Percentiles rank a stretch among this genome's conserved stretches.
phyloP scores from a whole-genome alignment of 805 yeast genomes.

The Metschnikowia dekortorum region DNA sequence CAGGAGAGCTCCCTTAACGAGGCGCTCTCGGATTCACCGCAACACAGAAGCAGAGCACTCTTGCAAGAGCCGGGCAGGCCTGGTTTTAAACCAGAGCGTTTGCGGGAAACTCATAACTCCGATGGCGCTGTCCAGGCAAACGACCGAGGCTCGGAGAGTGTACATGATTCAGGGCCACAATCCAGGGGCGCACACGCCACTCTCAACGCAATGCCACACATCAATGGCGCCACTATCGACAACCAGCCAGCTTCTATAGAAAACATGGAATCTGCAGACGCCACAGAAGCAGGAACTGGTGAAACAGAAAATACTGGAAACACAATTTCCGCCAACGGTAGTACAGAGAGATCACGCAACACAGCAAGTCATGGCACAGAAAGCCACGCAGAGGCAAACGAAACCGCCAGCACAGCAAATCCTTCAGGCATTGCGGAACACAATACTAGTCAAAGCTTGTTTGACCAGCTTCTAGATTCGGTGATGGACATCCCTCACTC shows the following conservation, averaged over 20 bases:
- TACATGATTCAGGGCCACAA: background rate
- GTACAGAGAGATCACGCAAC: background rate
- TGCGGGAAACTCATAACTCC: background rate
- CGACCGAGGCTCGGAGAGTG: background rate
- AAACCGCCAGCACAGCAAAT: background rate
- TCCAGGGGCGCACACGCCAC: background rate
- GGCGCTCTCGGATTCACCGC: background rate
- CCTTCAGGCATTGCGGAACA: background rate
- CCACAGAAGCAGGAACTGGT: background rate
- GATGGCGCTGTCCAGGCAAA: background rate
- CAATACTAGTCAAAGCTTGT: constrained; percentile 3
- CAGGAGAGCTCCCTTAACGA: background rate
- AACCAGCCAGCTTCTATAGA: background rate
- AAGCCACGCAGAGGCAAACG: background rate
- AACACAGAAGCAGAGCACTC: background rate
- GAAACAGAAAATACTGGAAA: background rate
- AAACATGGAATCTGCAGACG: background rate
- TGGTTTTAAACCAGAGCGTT: background rate
- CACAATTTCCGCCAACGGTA: background rate
- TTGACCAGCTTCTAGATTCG: constrained; percentile 13
- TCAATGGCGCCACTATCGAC: background rate
- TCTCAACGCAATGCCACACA: background rate
- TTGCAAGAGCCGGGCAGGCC: background rate
- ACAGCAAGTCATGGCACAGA: background rate
- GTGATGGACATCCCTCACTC: constrained; percentile 6